Evolutionary conservation across 768 basidiomycete genomes (phyloP).

Genomic region (Naganishia randhawae): DNA sequence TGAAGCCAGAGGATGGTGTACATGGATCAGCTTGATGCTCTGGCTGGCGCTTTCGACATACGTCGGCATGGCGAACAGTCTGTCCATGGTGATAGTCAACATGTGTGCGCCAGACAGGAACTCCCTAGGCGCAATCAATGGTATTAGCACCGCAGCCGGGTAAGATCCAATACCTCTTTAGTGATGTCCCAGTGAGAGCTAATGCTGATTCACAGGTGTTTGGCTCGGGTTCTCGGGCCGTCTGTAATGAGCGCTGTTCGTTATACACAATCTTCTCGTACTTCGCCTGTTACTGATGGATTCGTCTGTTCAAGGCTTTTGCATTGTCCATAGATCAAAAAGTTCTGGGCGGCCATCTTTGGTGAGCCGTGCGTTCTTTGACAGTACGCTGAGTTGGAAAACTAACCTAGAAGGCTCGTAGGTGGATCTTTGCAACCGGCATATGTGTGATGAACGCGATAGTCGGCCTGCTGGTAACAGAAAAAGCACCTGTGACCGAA

Average conservation of each 20-base stretch:
- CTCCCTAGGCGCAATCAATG: conserved; percentile 48
- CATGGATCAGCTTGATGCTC: conserved; percentile 39
- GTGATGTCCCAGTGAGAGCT: neutral
- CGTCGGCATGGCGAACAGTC: conserved; percentile 37
- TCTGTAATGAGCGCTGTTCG: conserved; percentile 42
- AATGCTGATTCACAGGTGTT: conserved; percentile 27
- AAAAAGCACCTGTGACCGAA: conserved; percentile 14
- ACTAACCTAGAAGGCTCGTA: neutral
- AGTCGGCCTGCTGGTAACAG: conserved; percentile 37
- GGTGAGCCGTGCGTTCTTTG: conserved; percentile 24
- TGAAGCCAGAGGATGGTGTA: conserved; percentile 35
- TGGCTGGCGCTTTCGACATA: conserved; percentile 42
- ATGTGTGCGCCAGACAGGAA: conserved; percentile 42
- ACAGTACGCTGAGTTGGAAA: neutral
- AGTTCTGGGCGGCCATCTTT: conserved; percentile 43
- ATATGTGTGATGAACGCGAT: conserved; percentile 43
- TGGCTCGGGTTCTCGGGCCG: conserved; percentile 47
- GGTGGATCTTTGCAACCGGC: conserved; percentile 48
- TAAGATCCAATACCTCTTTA: conserved; percentile 27
- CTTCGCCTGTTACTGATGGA: neutral
- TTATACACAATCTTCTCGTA: neutral
- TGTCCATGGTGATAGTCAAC: conserved; percentile 48
- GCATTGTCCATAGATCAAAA: conserved; percentile 47
- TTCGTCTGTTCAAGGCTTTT: conserved; percentile 32
- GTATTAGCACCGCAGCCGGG: conserved; percentile 43